These are phyloP conservation scores for Wickerhamomyces canadensis DNA, from an alignment of 805 yeast species.

Conservation along the genomic window DNA sequence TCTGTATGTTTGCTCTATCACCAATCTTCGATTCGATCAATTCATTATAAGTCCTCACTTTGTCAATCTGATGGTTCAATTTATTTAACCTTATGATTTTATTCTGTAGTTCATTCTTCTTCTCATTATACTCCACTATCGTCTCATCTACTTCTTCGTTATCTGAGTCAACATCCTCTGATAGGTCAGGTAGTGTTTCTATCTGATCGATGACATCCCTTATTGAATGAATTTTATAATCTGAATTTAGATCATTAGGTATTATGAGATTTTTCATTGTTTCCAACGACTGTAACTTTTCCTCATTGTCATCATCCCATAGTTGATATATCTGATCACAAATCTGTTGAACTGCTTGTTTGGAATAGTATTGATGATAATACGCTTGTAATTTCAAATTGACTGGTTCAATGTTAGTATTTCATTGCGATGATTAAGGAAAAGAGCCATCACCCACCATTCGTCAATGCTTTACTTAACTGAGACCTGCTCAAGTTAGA, in stretches of 20 bases:
- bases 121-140: slow-evolving; percentile 7
- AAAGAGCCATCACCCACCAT: slow-evolving; percentile 2
- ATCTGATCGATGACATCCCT: slow-evolving; percentile 14
- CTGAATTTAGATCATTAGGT: slow-evolving; percentile 13
- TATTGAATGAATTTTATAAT: slow-evolving; percentile 14
- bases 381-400: slow-evolving; percentile 8
- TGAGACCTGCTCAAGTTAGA: too few relatives aligned
- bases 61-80: slow-evolving; percentile 6
- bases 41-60: slow-evolving; percentile 5
- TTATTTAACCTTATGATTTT: slow-evolving; percentile 6
- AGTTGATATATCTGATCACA: slow-evolving; percentile 16
- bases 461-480: too few relatives aligned
- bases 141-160: neutral
- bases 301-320: slow-evolving; percentile 8
- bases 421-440: neutral
- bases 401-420: slow-evolving; percentile 7
- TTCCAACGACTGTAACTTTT: slow-evolving; percentile 3
- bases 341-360: slow-evolving; percentile 17
- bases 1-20: slow-evolving; percentile 11
- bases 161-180: slow-evolving; percentile 1
- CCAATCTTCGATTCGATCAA: slow-evolving; percentile 16
- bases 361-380: slow-evolving; percentile 12
- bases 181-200: slow-evolving; percentile 15
- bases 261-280: slow-evolving; percentile 9
- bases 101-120: slow-evolving; percentile 5